Evolutionary conservation across 2,329 filamentous ascomycete genomes (phyloP).

Genomic region (Lasiodiplodia gonubiensis): DNA sequence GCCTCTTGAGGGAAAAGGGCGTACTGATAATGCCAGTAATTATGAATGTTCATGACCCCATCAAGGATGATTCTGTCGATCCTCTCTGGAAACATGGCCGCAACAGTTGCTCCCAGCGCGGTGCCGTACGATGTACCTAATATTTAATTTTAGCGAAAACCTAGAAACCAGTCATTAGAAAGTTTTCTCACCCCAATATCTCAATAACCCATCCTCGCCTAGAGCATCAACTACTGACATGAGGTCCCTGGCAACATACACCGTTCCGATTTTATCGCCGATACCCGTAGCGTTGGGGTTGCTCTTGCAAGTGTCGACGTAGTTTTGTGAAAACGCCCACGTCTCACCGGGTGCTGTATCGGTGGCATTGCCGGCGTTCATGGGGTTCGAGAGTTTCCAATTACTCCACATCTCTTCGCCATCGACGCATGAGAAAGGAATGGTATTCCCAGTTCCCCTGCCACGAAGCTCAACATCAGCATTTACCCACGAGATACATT

Average conservation of each 20-base stretch:
- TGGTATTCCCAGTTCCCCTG: conserved; percentile 24
- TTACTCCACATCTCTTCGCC: too few species aligned
- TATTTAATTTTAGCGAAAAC: conserved; percentile 44
- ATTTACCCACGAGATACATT: too few species aligned
- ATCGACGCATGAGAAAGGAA: conserved; percentile 34
- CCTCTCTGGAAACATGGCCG: conserved; percentile 52
- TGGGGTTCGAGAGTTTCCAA: not conserved
- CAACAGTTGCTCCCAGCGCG: conserved; percentile 54
- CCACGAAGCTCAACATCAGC: not conserved
- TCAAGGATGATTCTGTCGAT: conserved; percentile 52
- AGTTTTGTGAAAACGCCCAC: conserved; percentile 28
- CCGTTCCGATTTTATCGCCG: conserved; percentile 50
- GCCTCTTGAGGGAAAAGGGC: too few species aligned
- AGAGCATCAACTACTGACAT: conserved; percentile 53
- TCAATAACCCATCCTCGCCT: conserved; percentile 46
- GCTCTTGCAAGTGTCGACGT: conserved; percentile 27
- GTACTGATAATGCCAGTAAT: conserved; percentile 52
- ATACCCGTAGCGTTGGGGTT: conserved; percentile 34
- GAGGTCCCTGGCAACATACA: conserved; percentile 53
- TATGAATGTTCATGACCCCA: conserved; percentile 49
- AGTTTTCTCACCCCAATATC: not conserved
- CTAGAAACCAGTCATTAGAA: not conserved
- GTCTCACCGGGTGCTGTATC: conserved; percentile 29
- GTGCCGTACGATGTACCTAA: conserved; percentile 55
- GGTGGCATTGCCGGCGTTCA: conserved; percentile 23